Evolutionary conservation across 2,329 filamentous ascomycete species (phyloP).

Genomic region (Hirsutella rhossiliensis): DNA sequence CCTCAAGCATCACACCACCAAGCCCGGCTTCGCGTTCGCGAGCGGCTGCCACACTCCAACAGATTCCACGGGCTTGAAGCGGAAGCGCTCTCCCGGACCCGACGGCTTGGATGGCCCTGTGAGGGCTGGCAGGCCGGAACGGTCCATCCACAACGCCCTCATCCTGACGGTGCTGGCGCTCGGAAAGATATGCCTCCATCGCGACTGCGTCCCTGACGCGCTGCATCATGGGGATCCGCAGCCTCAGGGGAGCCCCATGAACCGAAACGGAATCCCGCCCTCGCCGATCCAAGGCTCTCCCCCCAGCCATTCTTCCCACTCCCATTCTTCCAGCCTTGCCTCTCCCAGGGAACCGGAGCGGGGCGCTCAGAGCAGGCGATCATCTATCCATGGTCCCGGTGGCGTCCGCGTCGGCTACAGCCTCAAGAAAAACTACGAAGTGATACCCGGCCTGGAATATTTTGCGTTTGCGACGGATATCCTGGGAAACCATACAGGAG

Average conservation of each 20-base stretch:
- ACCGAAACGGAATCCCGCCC: constrained; percentile 37
- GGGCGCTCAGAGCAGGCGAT: constrained; percentile 32
- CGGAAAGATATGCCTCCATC: constrained; percentile 63
- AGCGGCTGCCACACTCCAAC: constrained; percentile 11
- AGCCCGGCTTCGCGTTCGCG: constrained; percentile 20
- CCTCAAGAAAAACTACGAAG: constrained; percentile 56
- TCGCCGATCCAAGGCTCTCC: constrained; percentile 46
- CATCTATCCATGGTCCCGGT: constrained; percentile 34
- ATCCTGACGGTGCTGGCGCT: constrained; percentile 75
- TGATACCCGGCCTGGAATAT: constrained; percentile 81
- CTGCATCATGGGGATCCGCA: constrained; percentile 25
- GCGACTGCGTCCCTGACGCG: constrained; percentile 43
- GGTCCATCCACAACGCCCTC: constrained; percentile 68
- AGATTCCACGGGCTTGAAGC: constrained; percentile 30
- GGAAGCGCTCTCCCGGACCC: constrained; percentile 40
- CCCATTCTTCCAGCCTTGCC: constrained; percentile 36
- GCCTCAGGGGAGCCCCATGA: constrained; percentile 22
- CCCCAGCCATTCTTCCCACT: constrained; percentile 29
- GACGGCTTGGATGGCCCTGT: constrained; percentile 19
- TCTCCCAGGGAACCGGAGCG: constrained; percentile 41
- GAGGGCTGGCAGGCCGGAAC: constrained; percentile 39
- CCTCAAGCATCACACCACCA: constrained; percentile 15
- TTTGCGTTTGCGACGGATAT: constrained; percentile 82
- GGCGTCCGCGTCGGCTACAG: constrained; percentile 15
- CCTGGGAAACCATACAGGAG: constrained; percentile 67